phyloP scores from a whole-genome alignment of 1,284 basidiomycete genomes.

The Gastroboletus turbinatus region DNA sequence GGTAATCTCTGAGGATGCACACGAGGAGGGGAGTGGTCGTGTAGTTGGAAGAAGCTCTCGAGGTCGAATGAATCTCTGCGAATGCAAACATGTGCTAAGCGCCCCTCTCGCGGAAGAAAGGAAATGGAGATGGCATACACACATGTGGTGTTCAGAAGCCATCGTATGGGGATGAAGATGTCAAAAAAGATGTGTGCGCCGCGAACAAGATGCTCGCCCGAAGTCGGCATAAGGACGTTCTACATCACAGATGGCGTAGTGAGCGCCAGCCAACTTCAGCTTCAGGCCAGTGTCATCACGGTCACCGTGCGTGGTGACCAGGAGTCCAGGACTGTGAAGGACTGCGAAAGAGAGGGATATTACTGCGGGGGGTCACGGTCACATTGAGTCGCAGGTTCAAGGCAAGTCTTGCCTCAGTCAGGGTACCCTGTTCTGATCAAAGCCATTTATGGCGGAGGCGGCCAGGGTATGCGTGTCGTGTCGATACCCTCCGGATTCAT shows the following conservation, averaged over 20 bases:
- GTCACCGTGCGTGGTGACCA: slow-evolving; percentile 33
- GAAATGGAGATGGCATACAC: slow-evolving; percentile 20
- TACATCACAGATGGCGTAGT: slow-evolving; percentile 55
- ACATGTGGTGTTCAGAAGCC: slow-evolving; percentile 86
- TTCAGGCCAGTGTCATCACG: slow-evolving; percentile 28
- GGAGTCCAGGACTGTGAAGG: no score
- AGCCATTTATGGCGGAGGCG: no score
- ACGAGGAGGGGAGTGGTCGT: slow-evolving; percentile 49
- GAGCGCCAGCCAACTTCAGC: slow-evolving; percentile 26
- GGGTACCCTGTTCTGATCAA: no score
- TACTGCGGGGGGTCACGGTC: slow-evolving; percentile 21
- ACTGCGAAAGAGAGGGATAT: slow-evolving; percentile 24
- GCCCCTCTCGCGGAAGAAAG: not conserved
- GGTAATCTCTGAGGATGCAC: slow-evolving; percentile 6
- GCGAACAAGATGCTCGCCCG: not conserved
- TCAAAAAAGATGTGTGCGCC: slow-evolving; percentile 16
- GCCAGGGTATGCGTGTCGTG: no score
- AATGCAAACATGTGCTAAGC: slow-evolving; percentile 18
- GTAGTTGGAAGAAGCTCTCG: slow-evolving; percentile 82
- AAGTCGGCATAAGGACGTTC: slow-evolving; percentile 31
- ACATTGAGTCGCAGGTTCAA: slow-evolving; percentile 15
- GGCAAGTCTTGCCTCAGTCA: not conserved
- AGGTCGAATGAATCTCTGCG: slow-evolving; percentile 75
- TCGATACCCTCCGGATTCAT: no score
- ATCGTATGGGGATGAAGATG: slow-evolving; percentile 44